Conservation (phyloP, 1,284 basidiomycete species). For the Waitea zeae region DNA sequence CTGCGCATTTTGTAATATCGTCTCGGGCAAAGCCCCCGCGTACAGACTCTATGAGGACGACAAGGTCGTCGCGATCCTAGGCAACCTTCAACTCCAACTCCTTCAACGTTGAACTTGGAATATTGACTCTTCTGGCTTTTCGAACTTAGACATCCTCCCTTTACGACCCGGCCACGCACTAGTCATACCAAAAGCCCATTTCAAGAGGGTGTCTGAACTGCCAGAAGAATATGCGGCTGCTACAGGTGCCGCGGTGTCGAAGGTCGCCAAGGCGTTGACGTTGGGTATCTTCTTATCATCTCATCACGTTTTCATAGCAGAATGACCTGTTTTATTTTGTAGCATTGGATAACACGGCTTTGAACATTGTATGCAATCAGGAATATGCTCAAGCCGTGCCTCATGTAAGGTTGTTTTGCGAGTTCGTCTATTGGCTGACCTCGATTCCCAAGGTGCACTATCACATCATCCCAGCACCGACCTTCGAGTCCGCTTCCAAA, state of each 20-base stretch:
- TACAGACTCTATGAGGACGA: conserved; percentile 46
- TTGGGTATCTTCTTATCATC: conserved; percentile 36
- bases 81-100: conserved; percentile 15
- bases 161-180: conserved; percentile 50
- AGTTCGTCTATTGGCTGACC: conserved; percentile 1
- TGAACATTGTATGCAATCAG: conserved; percentile 66
- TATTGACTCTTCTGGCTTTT: conserved; percentile 1
- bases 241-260: conserved; percentile 38
- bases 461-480: conserved; percentile 62
- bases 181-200: conserved; percentile 50
- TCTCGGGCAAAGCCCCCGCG: conserved; percentile 26
- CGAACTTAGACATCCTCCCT: conserved; percentile 48
- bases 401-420: conserved; percentile 32
- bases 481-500: conserved; percentile 14
- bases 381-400: conserved; percentile 69
- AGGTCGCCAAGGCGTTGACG: conserved; percentile 42
- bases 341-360: conserved; percentile 47
- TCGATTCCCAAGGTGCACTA: conserved; percentile 42
- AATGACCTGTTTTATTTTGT: neutral
- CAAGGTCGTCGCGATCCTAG: conserved; percentile 50
- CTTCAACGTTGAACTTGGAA: conserved; percentile 4
- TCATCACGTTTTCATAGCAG: neutral
- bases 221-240: conserved; percentile 42
- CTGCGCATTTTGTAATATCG: conserved; percentile 50
- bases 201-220: conserved; percentile 42